Base-by-base conservation (phyloP, 2,329 filamentous ascomycete species). In the Calonectria naviculata region DNA sequence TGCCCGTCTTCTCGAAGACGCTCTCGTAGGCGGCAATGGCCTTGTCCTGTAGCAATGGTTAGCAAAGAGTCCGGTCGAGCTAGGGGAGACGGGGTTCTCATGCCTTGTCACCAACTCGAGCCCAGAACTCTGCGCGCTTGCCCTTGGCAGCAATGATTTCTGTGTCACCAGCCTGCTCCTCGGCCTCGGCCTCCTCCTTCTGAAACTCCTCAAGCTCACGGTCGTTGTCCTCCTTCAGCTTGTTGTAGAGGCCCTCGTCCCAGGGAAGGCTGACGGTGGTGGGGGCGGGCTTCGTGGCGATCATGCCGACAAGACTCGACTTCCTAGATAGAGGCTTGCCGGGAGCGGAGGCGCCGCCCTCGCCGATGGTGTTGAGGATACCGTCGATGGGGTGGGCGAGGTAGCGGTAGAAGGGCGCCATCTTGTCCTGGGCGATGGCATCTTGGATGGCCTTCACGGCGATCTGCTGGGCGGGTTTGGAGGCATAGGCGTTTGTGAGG, bases 81-180 rank as follows among this genome's bases (percentile, higher is more conserved):
- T n/a, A 17, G 10, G n/a, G 26, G 38, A n/a, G 8, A 54, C 19
- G 28, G 28, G 42, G n/a, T n/a, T n/a, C 7, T 76, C 83, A 73
- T 84, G 95, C 95, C 93, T 98, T 98, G 86, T 99, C 97, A 78
- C 95, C 96, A 74, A 98, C 94, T 76, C 95, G 91, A 71, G 97
- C 96, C 90, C 94, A 98, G 84, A 98, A 97, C 84, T 99, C 97
- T 71, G 97, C 97, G 79, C 95, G 90, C 89, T 98, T 98, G 77
- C 95, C 95, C 84, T 94, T 92, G 76, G 95, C 97, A 67, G 95
- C 94, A 85, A 96, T 92, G 75, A 99, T 92, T 86, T 99, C 97
- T 15, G 95, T 98, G 80, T 99, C 97, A 67, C 97, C 97, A 71
- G 96, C 96, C 84, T 97, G 95, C 89, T 99, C 97, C 46, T 93